Base-by-base conservation (phyloP, 768 basidiomycete genomes). In the Nidularia pulvinata region DNA sequence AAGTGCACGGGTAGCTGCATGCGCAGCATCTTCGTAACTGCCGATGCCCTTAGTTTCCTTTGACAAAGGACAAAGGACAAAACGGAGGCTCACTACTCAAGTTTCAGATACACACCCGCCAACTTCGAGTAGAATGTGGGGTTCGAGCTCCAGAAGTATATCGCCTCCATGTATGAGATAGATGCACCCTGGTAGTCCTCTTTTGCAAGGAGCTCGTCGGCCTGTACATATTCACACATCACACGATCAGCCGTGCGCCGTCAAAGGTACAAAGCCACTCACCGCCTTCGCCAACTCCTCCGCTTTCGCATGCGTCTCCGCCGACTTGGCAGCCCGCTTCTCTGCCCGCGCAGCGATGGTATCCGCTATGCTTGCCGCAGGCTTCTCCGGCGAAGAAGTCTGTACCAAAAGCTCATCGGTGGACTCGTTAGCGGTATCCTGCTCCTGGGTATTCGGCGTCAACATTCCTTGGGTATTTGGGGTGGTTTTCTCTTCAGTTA, bases 71-170 rank as follows among this genome's bases (percentile, higher is more conserved):
- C 5, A 52, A 33, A 33, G n/a, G n/a, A 1, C 45, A n/a, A 9
- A 7, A 19, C 30, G 43, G 16, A 49, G 33, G 53, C 64, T 55
- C 55, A 69, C 64, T 61, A 46, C 47, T 69, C 65, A 10, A 74
- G 67, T 46, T 74, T 75, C 11, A 72, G 46, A 48, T 71, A 69
- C 2, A 68, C 66, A 3, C 69, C 70, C 16, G 72, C 65, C 10
- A 73, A 52, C 50, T 75, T 75, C 25, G 69, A 71, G 59, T 67
- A 57, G n/a, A 75, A 56, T 5, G 69, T 60, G 4, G 71, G 62
- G 25, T 65, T 69, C 9, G 63, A 62, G 13, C 71, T 70, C 50
- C 58, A 65, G 2, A 61, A 9, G 5, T 59, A 55, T 19, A 72
- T 65, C 0, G 69, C 69, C 10, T 53, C 48, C 5, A 57, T 60